phyloP scores from a whole-genome alignment of 2,329 filamentous ascomycete species.

The Neonectria ditissima region DNA sequence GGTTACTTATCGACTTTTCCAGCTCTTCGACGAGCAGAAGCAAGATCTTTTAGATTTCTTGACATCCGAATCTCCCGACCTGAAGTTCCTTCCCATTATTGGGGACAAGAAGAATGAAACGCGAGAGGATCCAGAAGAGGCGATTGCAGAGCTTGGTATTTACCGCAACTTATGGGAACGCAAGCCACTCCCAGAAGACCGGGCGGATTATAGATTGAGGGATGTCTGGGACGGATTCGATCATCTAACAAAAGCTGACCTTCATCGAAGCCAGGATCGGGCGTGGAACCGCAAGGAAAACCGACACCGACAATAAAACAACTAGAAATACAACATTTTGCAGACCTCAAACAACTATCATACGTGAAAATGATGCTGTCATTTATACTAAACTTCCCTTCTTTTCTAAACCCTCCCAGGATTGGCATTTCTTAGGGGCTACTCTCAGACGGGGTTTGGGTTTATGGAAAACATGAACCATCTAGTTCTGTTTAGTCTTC shows the following conservation, averaged over 20 bases:
- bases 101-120: constrained; percentile 1
- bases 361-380: too few species aligned
- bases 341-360: too few species aligned
- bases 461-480: not conserved
- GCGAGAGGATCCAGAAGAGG: constrained; percentile 30
- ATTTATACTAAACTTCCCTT: too few species aligned
- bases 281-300: not conserved
- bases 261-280: not conserved
- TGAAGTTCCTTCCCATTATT: constrained; percentile 15
- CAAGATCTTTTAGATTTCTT: constrained; percentile 37
- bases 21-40: constrained; percentile 40
- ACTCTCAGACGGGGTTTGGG: not conserved
- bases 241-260: not conserved
- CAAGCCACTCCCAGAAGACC: not conserved
- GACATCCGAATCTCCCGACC: constrained; percentile 1
- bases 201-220: not conserved
- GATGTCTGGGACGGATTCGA: not conserved
- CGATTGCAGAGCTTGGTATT: constrained; percentile 23
- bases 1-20: constrained; percentile 40
- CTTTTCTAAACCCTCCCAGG: too few species aligned
- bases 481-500: not conserved
- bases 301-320: not conserved
- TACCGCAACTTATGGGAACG: constrained; percentile 34
- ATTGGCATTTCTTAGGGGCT: too few species aligned
- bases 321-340: too few species aligned